Base-by-base conservation (phyloP, 257 asterid genomes). In the Nicotiana undulata region DNA sequence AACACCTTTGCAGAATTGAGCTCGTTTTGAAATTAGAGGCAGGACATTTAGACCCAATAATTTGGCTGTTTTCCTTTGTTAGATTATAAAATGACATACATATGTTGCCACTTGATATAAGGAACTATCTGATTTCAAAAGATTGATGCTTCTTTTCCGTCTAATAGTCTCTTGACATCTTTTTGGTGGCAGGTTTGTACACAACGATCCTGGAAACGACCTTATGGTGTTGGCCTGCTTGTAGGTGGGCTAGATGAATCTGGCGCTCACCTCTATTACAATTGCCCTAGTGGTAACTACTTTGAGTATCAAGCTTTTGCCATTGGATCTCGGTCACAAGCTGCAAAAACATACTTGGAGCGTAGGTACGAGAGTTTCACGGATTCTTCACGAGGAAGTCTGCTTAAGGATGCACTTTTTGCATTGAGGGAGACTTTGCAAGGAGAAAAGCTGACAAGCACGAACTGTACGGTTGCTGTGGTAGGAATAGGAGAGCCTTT, bases 181-280 rank as follows among this genome's bases (percentile, higher is more conserved):
- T 44, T 15, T 40, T 79, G 51, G 34, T 52, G 16, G 12, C 89
- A 95, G 99, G 98, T 93, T 77, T 95, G 98, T 86, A 93, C 97
- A 6, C 99, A 95, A 81, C 90, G 98, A n/a, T 95, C 99, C 9
- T 95, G 98, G 99, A 95, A 95, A 83, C 89, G 99, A 26, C 99
- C 99, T 22, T 95, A 91, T 66, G 99, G 97, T 17, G 98, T 92
- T 75, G 99, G 99, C 59, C 89, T 95, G 65, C 91, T 95, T 79
- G 94, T 93, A 1, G 98, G 98, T 37, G 97, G 99, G 63, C 87
- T 95, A n/a, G 99, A 95, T 79, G 98, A 95, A 87, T 92, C 98
- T 46, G 99, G 99, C 53, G 97, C 99, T 37, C 99, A 95, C 87
- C 92, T 93, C 31, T 95, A 92, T 75, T 95, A 95, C 88, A 95